These are phyloP conservation scores for Colletotrichum orbiculare DNA, from an alignment of 2,329 filamentous ascomycete species.

Conservation along the genomic window DNA sequence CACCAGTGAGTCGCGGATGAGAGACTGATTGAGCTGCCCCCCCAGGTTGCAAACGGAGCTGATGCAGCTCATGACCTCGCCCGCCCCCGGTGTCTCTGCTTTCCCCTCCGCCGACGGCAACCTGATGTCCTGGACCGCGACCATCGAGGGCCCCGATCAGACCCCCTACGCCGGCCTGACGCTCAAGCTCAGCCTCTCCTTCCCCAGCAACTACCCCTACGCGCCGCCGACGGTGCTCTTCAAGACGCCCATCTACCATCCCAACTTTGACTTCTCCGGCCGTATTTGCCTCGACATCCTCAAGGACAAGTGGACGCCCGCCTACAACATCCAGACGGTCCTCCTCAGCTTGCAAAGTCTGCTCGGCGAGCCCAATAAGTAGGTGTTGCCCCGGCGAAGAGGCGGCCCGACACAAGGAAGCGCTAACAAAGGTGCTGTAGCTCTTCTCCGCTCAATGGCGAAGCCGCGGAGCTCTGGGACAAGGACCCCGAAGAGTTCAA, in stretches of 20 bases:
- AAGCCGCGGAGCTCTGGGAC: conserved; percentile 97
- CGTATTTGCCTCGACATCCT: conserved; percentile 97
- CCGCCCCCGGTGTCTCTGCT: conserved; percentile 92
- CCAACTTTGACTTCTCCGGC: conserved; percentile 97
- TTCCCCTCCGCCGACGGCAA: conserved; percentile 93
- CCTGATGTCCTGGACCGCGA: conserved; percentile 91
- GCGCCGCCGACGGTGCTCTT: conserved; percentile 91
- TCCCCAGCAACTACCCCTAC: conserved; percentile 94
- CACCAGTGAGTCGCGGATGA: background rate
- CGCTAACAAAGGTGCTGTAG: conserved; percentile 57
- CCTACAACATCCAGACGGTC: conserved; percentile 95
- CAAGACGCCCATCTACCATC: conserved; percentile 99
- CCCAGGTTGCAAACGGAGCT: conserved; percentile 92
- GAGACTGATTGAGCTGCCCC: conserved; percentile 28
- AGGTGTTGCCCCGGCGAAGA: conserved; percentile 50
- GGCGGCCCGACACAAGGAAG: background rate
- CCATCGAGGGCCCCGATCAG: conserved; percentile 89
- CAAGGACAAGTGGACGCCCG: conserved; percentile 99
- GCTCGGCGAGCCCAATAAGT: conserved; percentile 98
- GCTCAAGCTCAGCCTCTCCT: conserved; percentile 92
- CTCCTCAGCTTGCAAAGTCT: conserved; percentile 94
- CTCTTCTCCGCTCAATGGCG: conserved; percentile 92
- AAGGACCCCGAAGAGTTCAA: conserved; percentile 89
- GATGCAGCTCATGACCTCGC: conserved; percentile 97
- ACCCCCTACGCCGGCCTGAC: conserved; percentile 90